These are phyloP conservation scores for Lactuca saligna DNA, from an alignment of 129 eudicot genomes.

Conservation along the genomic window DNA sequence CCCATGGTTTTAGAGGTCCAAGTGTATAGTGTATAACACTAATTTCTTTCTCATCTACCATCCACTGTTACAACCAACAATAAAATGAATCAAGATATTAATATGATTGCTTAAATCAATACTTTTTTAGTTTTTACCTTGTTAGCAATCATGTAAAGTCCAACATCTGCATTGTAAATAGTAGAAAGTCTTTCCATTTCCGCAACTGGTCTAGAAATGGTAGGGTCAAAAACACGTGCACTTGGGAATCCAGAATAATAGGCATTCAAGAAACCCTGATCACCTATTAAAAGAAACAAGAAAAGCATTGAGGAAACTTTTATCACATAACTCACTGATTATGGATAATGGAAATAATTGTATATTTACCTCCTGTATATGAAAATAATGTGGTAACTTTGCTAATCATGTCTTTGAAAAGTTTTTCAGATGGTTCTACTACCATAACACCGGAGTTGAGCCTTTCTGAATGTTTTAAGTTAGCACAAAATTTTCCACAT, in stretches of 20 bases:
- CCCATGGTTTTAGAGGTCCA: slow-evolving; percentile 99
- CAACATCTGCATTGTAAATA: slow-evolving; percentile 93
- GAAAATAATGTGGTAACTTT: slow-evolving; percentile 72
- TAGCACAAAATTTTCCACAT: slow-evolving; percentile 91
- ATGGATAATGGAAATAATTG: not conserved
- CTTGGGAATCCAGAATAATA: slow-evolving; percentile 81
- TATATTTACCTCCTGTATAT: slow-evolving; percentile 81
- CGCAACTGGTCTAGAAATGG: slow-evolving; percentile 66
- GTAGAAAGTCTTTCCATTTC: slow-evolving; percentile 97
- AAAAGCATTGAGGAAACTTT: not conserved
- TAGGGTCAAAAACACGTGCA: slow-evolving; percentile 82
- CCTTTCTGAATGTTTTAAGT: slow-evolving; percentile 95
- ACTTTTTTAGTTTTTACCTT: slow-evolving; percentile 47
- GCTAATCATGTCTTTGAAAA: slow-evolving; percentile 85
- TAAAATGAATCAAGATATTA: not conserved
- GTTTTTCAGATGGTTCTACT: slow-evolving; percentile 80
- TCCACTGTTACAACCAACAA: slow-evolving; percentile 60
- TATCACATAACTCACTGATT: not conserved
- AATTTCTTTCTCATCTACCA: slow-evolving; percentile 89
- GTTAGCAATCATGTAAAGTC: slow-evolving; percentile 98
- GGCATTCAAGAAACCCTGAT: slow-evolving; percentile 94
- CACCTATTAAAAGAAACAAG: slow-evolving; percentile 53
- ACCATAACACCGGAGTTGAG: slow-evolving; percentile 97
- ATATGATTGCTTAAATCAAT: not conserved
- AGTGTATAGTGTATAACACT: slow-evolving; percentile 92